phyloP scores from a whole-genome alignment of 768 basidiomycete species.

The Amanita rubescens region DNA sequence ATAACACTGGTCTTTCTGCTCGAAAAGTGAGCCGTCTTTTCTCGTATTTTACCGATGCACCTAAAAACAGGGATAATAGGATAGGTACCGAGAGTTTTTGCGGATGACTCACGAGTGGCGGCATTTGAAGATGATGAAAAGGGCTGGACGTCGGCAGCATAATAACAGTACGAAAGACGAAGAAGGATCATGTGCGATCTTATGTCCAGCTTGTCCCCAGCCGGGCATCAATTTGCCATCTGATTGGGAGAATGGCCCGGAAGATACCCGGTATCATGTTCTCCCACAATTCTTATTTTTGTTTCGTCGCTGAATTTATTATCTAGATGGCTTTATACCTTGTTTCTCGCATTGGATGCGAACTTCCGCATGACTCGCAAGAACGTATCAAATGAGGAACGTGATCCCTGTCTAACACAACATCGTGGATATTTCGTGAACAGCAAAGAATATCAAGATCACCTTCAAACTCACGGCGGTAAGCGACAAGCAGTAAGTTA shows the following conservation, averaged over 20 bases:
- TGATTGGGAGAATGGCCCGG: not conserved
- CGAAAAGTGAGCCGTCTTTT: too few species aligned
- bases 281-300: not conserved
- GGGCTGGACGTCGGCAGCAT: not conserved
- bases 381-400: conserved; percentile 11
- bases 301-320: not conserved
- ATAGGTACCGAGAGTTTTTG: not conserved
- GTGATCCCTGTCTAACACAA: conserved; percentile 11
- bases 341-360: conserved; percentile 13
- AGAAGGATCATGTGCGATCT: not conserved
- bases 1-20: conserved; percentile 17
- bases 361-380: conserved; percentile 13
- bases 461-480: conserved; percentile 1
- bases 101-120: not conserved
- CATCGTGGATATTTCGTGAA: conserved; percentile 15
- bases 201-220: conserved; percentile 8
- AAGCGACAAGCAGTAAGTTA: conserved; percentile 6
- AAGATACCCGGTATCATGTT: not conserved
- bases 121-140: conserved; percentile 1
- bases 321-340: conserved; percentile 10
- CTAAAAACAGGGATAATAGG: too few species aligned
- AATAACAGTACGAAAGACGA: not conserved
- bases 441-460: not conserved
- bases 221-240: not conserved
- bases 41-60: too few species aligned